These are phyloP conservation scores for Iris pallida DNA, from an alignment of 116 monocot genomes.

Conservation along the genomic window DNA sequence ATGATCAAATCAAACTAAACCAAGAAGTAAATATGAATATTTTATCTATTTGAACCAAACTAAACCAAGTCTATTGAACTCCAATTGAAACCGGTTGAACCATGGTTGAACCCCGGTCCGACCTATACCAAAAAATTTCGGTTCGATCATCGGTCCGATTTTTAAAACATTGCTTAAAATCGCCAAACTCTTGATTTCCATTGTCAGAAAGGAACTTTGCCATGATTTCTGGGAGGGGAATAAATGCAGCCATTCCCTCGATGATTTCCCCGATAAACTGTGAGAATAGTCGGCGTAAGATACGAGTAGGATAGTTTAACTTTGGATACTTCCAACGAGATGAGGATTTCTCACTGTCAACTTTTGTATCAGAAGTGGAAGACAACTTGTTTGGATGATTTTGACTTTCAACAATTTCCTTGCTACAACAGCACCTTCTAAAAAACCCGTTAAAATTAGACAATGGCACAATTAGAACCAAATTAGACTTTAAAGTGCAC, in stretches of 20 bases:
- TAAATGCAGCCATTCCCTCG: slow-evolving; percentile 82
- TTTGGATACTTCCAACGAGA: slow-evolving; percentile 20
- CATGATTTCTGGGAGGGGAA: slow-evolving; percentile 80
- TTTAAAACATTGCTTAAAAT: no score
- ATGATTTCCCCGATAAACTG: slow-evolving; percentile 80
- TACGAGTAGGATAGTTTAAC: slow-evolving; percentile 10
- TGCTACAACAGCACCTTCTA: slow-evolving; percentile 33
- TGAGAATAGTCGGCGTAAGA: slow-evolving; percentile 62
- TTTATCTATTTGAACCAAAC: no score
- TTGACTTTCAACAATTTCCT: slow-evolving; percentile 24
- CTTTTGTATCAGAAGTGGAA: slow-evolving; percentile 17
- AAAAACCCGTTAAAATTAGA: slow-evolving; percentile 49
- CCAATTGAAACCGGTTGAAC: no score
- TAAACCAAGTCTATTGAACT: no score
- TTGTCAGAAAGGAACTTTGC: slow-evolving; percentile 82
- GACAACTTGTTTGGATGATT: slow-evolving; percentile 8
- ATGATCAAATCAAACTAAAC: no score
- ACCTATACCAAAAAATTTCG: no score
- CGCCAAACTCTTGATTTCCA: slow-evolving; percentile 90
- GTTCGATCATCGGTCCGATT: no score
- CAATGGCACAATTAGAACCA: not conserved
- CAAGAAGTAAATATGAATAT: no score
- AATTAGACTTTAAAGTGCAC: no score
- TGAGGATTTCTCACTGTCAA: slow-evolving; percentile 1
- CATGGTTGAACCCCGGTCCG: no score